These are phyloP conservation scores for Penicillium chermesinum DNA, from an alignment of 495 filamentous ascomycete genomes.

Conservation along the genomic window DNA sequence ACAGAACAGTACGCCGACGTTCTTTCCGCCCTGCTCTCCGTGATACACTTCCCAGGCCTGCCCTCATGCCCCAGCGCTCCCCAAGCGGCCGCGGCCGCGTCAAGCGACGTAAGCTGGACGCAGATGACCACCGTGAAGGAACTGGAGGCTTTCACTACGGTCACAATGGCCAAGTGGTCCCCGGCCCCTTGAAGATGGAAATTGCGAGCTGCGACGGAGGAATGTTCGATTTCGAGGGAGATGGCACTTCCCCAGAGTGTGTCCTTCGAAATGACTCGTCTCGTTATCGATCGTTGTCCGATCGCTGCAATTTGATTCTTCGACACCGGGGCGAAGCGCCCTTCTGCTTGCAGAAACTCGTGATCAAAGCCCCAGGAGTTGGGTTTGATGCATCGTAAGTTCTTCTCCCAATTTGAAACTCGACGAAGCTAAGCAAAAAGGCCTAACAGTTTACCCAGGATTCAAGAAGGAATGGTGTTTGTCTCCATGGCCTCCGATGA, in stretches of 20 bases:
- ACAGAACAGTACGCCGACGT: slow-evolving; percentile 11
- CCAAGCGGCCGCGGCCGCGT: slow-evolving; percentile 25
- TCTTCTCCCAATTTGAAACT: neutral
- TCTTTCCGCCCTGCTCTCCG: slow-evolving; percentile 6
- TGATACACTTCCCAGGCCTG: slow-evolving; percentile 38
- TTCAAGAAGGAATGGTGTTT: slow-evolving; percentile 92
- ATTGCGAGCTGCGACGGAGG: slow-evolving; percentile 88
- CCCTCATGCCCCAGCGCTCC: slow-evolving; percentile 32
- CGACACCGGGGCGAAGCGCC: slow-evolving; percentile 70
- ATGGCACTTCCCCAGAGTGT: slow-evolving; percentile 68
- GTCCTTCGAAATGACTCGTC: slow-evolving; percentile 73
- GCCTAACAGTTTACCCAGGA: slow-evolving; percentile 41
- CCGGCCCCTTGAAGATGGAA: slow-evolving; percentile 76
- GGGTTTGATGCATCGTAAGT: slow-evolving; percentile 85
- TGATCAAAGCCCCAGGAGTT: slow-evolving; percentile 78
- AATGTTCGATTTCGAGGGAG: slow-evolving; percentile 52
- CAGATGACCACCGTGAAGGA: slow-evolving; percentile 48
- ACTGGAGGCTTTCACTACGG: slow-evolving; percentile 68
- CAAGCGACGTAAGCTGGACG: slow-evolving; percentile 74
- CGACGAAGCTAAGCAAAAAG: slow-evolving; percentile 10
- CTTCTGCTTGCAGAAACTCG: slow-evolving; percentile 75
- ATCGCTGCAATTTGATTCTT: slow-evolving; percentile 78
- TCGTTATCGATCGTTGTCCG: slow-evolving; percentile 84
- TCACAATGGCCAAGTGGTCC: slow-evolving; percentile 74
- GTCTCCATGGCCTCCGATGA: slow-evolving; percentile 78